These are phyloP conservation scores for Plasmodium adleri DNA, from an alignment of 169 alveolate genomes.

Conservation along the genomic window DNA sequence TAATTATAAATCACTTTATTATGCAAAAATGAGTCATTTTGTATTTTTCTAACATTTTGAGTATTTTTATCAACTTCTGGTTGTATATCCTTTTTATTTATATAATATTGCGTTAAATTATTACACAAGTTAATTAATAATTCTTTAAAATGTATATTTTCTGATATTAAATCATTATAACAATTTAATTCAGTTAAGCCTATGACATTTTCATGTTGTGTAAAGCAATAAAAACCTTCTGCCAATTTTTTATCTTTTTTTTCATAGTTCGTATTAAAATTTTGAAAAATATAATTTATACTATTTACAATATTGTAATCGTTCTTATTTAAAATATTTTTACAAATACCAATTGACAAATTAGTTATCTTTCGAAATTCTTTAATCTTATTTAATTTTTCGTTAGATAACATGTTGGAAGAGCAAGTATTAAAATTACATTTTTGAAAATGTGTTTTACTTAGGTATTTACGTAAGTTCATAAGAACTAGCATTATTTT, in stretches of 20 bases:
- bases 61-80: conserved; percentile 1
- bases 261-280: conserved; percentile 40
- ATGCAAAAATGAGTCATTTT: no score
- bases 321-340: conserved; percentile 59
- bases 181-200: conserved; percentile 51
- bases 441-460: conserved; percentile 4
- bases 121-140: conserved; percentile 61
- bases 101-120: conserved; percentile 18
- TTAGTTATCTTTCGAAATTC: conserved; percentile 70
- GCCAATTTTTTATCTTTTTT: conserved; percentile 31
- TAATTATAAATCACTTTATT: conserved; percentile 11
- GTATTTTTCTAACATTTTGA: no score
- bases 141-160: conserved; percentile 68
- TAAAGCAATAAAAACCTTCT: conserved; percentile 74
- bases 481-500: no score
- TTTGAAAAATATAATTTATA: conserved; percentile 61
- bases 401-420: conserved; percentile 19
- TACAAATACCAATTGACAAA: conserved; percentile 57
- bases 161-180: conserved; percentile 68
- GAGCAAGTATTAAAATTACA: conserved; percentile 11
- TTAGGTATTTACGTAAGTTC: not conserved
- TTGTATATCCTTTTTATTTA: conserved; percentile 1
- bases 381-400: conserved; percentile 36
- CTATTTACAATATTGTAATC: conserved; percentile 57
- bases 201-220: conserved; percentile 3